phyloP scores from a whole-genome alignment of 164 flowering plant genomes.

The Vitis rotundifolia region DNA sequence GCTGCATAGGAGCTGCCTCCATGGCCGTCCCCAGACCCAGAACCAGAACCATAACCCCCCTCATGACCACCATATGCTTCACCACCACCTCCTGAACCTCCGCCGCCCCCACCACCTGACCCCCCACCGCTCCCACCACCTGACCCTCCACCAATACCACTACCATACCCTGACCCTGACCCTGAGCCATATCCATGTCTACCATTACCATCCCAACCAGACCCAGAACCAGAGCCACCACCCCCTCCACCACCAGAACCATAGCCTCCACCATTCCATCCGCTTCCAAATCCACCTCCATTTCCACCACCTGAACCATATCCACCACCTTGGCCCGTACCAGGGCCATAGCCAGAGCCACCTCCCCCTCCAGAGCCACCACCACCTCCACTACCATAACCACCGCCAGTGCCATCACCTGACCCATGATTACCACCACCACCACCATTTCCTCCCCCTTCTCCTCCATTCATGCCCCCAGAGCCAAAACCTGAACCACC shows the following conservation, averaged over 20 bases:
- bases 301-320: slow-evolving; percentile 10
- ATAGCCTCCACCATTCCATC: slow-evolving; percentile 8
- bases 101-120: slow-evolving; percentile 1
- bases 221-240: neutral
- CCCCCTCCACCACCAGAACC: slow-evolving; percentile 7
- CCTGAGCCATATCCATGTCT: slow-evolving; percentile 2
- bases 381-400: neutral
- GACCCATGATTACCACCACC: slow-evolving; percentile 2
- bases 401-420: neutral
- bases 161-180: slow-evolving; percentile 2
- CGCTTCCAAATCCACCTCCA: slow-evolving; percentile 13
- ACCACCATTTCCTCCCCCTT: slow-evolving; percentile 5
- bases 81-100: neutral
- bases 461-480: slow-evolving; percentile 6
- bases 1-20: neutral
- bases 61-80: slow-evolving; percentile 1
- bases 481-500: neutral
- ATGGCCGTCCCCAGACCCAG: neutral
- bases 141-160: neutral
- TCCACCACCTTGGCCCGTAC: slow-evolving; percentile 15
- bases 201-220: slow-evolving; percentile 13
- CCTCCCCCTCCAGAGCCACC: neutral
- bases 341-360: neutral
- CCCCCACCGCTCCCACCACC: slow-evolving; percentile 10
- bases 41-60: slow-evolving; percentile 4